These are phyloP conservation scores for Sugiyamaella grinbergsii DNA, from an alignment of 1,139 yeast species.

Conservation along the genomic window DNA sequence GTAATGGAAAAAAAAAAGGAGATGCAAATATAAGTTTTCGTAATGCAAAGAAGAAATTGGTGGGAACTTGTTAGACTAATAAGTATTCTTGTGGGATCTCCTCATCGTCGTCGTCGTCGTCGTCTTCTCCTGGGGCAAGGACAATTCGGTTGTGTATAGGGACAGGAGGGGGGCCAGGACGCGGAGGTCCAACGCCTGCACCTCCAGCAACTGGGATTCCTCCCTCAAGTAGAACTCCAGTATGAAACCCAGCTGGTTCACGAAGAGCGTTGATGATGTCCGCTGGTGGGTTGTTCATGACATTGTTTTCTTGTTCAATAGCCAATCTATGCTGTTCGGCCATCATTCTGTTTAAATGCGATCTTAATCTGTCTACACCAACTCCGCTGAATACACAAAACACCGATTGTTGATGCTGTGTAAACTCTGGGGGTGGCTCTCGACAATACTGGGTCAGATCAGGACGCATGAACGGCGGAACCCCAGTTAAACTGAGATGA, in stretches of 20 bases:
- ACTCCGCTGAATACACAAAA: conserved; percentile 94
- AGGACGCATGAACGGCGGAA: conserved; percentile 78
- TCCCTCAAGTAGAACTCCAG: conserved; percentile 9
- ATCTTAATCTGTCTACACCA: conserved; percentile 76
- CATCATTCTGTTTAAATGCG: conserved; percentile 49
- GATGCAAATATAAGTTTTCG: background rate
- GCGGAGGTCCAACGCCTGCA: background rate
- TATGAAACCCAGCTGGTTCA: conserved; percentile 6
- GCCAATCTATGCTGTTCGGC: conserved; percentile 17
- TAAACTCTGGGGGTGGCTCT: conserved; percentile 93
- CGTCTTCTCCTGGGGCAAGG: conserved; percentile 12
- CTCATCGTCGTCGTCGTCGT: conserved; percentile 13
- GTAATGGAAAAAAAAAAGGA: no score
- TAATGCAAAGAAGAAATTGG: conserved; percentile 3
- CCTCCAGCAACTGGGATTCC: conserved; percentile 11
- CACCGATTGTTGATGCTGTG: conserved; percentile 78
- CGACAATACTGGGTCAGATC: conserved; percentile 89
- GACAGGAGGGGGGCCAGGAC: conserved; percentile 2
- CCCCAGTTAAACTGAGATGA: conserved; percentile 91
- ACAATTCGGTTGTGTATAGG: conserved; percentile 2
- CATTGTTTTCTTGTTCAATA: background rate
- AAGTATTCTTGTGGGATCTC: conserved; percentile 14
- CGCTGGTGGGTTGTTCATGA: background rate
- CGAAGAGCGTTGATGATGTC: background rate
- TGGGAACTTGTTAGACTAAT: background rate